A percentile compares a stretch with the other conserved stretches of the same genome.
These are phyloP conservation scores for Mrakia frigida DNA, from an alignment of 768 basidiomycete genomes.

Conservation along the genomic window DNA sequence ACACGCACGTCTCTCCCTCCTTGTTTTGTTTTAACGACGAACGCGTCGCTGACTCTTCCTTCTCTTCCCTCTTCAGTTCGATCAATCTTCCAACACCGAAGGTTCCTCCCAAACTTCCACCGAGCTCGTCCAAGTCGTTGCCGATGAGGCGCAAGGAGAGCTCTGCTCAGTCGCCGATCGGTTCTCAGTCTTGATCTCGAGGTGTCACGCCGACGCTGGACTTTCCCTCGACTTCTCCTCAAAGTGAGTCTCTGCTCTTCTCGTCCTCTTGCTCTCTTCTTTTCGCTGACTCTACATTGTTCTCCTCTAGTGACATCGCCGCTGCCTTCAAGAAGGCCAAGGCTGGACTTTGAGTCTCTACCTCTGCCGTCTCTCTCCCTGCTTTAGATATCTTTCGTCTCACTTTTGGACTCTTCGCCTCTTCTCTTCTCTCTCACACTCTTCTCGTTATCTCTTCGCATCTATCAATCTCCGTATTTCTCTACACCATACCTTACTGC, in stretches of 20 bases:
- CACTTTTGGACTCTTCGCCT: background rate
- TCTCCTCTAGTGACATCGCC: slow-evolving; percentile 59
- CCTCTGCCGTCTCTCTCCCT: background rate
- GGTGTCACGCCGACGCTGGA: slow-evolving; percentile 73
- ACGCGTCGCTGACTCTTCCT: background rate
- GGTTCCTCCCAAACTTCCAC: slow-evolving; percentile 32
- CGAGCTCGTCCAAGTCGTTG: slow-evolving; percentile 68
- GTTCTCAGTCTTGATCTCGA: slow-evolving; percentile 62
- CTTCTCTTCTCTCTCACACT: background rate
- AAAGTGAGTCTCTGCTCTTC: background rate
- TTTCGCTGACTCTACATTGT: background rate
- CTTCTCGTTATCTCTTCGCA: background rate
- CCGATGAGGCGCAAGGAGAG: slow-evolving; percentile 86
- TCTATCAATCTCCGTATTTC: background rate
- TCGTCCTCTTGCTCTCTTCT: background rate
- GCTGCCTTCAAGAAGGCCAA: slow-evolving; percentile 59
- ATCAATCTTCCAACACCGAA: slow-evolving; percentile 41
- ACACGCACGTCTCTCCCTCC: slow-evolving; percentile 51
- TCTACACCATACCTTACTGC: background rate
- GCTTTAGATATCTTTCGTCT: background rate
- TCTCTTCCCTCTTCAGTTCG: slow-evolving; percentile 9
- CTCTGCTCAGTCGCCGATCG: slow-evolving; percentile 65
- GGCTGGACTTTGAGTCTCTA: background rate
- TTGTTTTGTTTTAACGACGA: too few relatives aligned
- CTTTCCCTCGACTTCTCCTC: slow-evolving; percentile 66